Base-by-base conservation (phyloP, 495 filamentous ascomycete genomes). In the Penicillium cataractarum region DNA sequence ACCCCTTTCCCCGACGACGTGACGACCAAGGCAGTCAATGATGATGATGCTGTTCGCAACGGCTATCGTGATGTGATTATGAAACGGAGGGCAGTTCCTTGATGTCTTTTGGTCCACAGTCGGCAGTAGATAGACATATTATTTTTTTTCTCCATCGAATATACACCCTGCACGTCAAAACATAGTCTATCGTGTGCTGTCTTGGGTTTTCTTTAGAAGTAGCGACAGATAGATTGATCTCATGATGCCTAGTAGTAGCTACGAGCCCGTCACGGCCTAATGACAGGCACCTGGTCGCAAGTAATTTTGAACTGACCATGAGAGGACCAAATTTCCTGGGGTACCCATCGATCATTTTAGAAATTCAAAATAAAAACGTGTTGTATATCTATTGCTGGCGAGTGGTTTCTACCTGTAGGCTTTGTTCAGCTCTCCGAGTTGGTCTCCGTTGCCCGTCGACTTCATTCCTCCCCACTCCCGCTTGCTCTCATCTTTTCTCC, bases 91-190 rank as follows among this genome's bases (percentile, higher is more conserved):
- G 54, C 70, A 67, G 46, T 56, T 64, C 32, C 63, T 54, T 62
- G 55, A 64, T 71, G 67, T 65, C 60, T 64, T 65, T 71, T 67
- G 52, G 60, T 60, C 61, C 50, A 55, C 57, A 70, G 59, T 71
- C 66, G 70, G 70, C 67, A 73, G 76, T 80, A 80, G 77, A 80
- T 80, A 77, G 74, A 78, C 67, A 66, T 59, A n/a, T 53, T 35
- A 15, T 33, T 54, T 32, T 15, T 51, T 67, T 70, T 67, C 64
- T 50, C 68, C 69, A 65, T 70, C 72, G 63, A 77, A 78, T 78
- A 77, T 75, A 78, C 66, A 73, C 65, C 65, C 65, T 67, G 67
- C 69, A 72, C 67, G 66, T 68, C 64, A 63, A 61, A 33, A 22
- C 21, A 5, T 21, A 50, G 46, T 7, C 3, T 7, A 29, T 8